Base-by-base conservation (phyloP, 495 filamentous ascomycete genomes). In the Penicilliopsis zonata region DNA sequence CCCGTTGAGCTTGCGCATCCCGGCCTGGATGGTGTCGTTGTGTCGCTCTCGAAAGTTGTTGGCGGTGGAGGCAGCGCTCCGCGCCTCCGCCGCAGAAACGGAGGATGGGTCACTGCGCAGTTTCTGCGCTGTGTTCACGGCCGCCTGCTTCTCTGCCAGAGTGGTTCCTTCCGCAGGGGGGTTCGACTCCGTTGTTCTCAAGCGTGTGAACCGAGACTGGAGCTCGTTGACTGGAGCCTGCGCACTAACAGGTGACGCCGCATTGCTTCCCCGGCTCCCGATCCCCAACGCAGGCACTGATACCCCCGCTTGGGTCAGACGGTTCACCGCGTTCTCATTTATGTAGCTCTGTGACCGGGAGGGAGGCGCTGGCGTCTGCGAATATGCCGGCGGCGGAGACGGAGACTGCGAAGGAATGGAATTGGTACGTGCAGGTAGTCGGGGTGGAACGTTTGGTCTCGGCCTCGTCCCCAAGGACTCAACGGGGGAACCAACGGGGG, bases 251-350 rank as follows among this genome's bases (percentile, higher is more conserved):
- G 38, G 22, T 28, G 41, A 30, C 6, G 42, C 14, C 27, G 38
- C 41, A n/a, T 40, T 32, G 31, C 35, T 41, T 8, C 37, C 34
- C 23, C 18, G 47, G 29, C 34, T 40, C 31, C 76, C 76, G 38
- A 94, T 92, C 10, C 80, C 80, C 25, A 94, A 63, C 0, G 70
- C 82, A 1, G 88, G 84, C 2, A 95, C 85, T 0, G 77, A 82
- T 26, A 94, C 66, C 3, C 88, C 88, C 4, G 86, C 78, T 33
- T 74, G 69, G 12, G 78, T 70, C 5, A 96, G 65, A 14, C 85
- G 68, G 21, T 59, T 63, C 20, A 82, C 47, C 12, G 85, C 72
- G 2, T 62, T 70, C 45, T 83, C 78, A 36, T 88, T 87, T 15
- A 88, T 44, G 49, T 67, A 49, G 47, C 59, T 47, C 33, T 63